Percentiles rank a stretch among this genome's conserved stretches.
These are phyloP conservation scores for Protea cynaroides DNA, from an alignment of 164 flowering plant genomes.

Conservation along the genomic window DNA sequence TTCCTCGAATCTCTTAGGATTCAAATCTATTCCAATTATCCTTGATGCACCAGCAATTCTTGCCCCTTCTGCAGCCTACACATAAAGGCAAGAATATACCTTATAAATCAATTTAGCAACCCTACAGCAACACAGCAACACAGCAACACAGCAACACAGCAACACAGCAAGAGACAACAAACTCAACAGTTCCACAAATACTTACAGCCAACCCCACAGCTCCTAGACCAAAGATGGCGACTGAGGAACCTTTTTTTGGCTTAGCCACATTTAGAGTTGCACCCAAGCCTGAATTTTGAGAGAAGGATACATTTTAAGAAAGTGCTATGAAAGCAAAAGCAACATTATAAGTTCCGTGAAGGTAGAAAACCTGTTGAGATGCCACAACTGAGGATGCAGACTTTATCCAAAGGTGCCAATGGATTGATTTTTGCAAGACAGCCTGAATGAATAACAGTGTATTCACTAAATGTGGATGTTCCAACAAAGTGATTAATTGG, in stretches of 20 bases:
- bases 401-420: constrained; percentile 20
- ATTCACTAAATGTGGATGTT: constrained; percentile 23
- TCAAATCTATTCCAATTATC: constrained; percentile 31
- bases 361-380: constrained; percentile 19
- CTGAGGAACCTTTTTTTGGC: constrained; percentile 41
- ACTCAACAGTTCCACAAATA: neutral
- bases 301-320: neutral
- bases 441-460: constrained; percentile 11
- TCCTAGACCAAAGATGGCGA: constrained; percentile 48
- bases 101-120: neutral
- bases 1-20: constrained; percentile 25
- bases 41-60: constrained; percentile 33
- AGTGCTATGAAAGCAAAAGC: neutral
- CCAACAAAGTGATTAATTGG: constrained; percentile 11
- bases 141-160: neutral
- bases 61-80: constrained; percentile 37
- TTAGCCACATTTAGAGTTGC: constrained; percentile 53
- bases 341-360: neutral
- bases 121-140: neutral
- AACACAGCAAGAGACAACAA: neutral
- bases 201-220: constrained; percentile 57
- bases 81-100: neutral
- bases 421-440: neutral
- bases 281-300: constrained; percentile 31
- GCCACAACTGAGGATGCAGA: constrained; percentile 25